Conservation (phyloP, 805 yeast genomes). For the Allodekkera sacchari region DNA sequence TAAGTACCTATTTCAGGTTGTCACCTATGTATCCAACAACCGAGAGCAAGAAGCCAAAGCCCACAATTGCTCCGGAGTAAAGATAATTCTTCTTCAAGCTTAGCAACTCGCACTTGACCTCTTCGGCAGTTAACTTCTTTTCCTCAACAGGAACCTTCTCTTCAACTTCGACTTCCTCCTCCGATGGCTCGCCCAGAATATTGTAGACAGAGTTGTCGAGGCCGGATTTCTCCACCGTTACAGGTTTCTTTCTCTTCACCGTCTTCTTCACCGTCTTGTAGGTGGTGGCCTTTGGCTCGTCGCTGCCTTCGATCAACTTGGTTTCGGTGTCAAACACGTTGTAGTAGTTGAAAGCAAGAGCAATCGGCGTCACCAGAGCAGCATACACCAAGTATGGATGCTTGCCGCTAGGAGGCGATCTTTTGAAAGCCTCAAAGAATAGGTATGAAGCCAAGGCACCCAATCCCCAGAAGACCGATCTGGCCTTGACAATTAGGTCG, state of each 20-base stretch:
- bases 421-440: constrained; percentile 46
- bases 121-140: constrained; percentile 31
- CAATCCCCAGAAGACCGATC: constrained; percentile 24
- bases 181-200: constrained; percentile 27
- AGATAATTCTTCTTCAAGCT: constrained; percentile 29
- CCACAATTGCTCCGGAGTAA: constrained; percentile 33
- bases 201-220: constrained; percentile 38
- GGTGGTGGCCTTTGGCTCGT: constrained; percentile 7
- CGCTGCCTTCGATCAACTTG: constrained; percentile 14
- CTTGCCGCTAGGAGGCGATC: constrained; percentile 45
- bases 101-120: constrained; percentile 25
- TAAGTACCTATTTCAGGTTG: constrained; percentile 10
- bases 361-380: constrained; percentile 43
- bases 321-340: constrained; percentile 20
- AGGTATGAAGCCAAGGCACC: constrained; percentile 43
- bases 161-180: constrained; percentile 26
- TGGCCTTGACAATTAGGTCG: constrained; percentile 11
- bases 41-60: constrained; percentile 39
- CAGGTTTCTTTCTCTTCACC: constrained; percentile 13
- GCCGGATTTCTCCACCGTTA: constrained; percentile 28
- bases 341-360: constrained; percentile 25
- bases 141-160: constrained; percentile 21
- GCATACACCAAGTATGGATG: constrained; percentile 72
- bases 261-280: constrained; percentile 15
- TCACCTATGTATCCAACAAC: constrained; percentile 55